Conservation (phyloP, 2,329 filamentous ascomycete species). For the Macroventuria anomochaeta region DNA sequence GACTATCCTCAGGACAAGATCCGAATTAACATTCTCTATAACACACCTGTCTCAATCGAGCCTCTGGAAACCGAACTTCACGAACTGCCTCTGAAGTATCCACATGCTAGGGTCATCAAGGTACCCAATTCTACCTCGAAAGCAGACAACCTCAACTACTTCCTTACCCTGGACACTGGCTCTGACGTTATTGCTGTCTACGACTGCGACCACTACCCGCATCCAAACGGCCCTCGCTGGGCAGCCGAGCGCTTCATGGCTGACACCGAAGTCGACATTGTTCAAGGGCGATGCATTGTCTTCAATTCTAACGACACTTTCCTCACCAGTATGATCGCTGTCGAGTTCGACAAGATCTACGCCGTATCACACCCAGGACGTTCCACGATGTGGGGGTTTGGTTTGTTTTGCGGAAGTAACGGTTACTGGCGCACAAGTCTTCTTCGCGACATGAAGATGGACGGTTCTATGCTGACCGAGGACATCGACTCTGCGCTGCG, state of each 20-base stretch:
- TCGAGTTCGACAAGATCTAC: constrained; percentile 61
- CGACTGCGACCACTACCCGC: constrained; percentile 59
- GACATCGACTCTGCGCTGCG: constrained; percentile 59
- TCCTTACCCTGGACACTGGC: constrained; percentile 53
- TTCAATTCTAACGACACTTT: constrained; percentile 56
- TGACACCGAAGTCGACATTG: constrained; percentile 54
- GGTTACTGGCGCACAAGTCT: constrained; percentile 57
- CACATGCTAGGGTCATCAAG: constrained; percentile 55
- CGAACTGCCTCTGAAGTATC: constrained; percentile 47
- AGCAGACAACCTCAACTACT: constrained; percentile 60
- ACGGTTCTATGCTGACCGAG: constrained; percentile 58
- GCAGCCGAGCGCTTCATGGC: constrained; percentile 56
- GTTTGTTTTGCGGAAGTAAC: constrained; percentile 58
- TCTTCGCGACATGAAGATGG: constrained; percentile 57
- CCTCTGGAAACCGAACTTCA: constrained; percentile 54
- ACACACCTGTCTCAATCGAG: constrained; percentile 56
- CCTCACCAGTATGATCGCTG: constrained; percentile 56
- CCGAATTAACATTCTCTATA: constrained; percentile 58
- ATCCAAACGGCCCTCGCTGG: constrained; percentile 58
- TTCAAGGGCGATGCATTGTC: constrained; percentile 58
- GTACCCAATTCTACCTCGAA: constrained; percentile 58
- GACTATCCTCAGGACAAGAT: constrained; percentile 56
- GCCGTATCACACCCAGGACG: constrained; percentile 59
- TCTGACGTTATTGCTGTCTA: constrained; percentile 58
- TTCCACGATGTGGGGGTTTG: constrained; percentile 56